Conservation (phyloP, 768 basidiomycete species). For the Boletus sensibilis region DNA sequence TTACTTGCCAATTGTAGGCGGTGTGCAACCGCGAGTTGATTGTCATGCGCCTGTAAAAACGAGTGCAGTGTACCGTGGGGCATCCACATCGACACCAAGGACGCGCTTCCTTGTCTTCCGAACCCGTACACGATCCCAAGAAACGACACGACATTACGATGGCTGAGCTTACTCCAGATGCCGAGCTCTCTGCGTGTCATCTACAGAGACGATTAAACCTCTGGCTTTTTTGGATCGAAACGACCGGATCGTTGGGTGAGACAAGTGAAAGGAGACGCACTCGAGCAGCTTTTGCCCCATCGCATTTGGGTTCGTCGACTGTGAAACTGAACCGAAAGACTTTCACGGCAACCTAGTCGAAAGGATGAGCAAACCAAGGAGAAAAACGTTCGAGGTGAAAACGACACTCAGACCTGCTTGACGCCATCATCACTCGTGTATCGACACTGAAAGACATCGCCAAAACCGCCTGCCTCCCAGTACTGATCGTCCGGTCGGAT, state of each 20-base stretch:
- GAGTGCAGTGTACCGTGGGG: constrained; percentile 3
- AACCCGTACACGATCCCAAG: constrained; percentile 4
- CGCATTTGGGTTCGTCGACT: background rate
- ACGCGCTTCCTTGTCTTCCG: background rate
- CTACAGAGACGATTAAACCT: background rate
- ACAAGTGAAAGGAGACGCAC: background rate
- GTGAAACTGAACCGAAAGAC: constrained; percentile 8
- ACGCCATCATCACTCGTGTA: background rate
- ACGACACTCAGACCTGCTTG: background rate
- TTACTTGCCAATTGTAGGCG: constrained; percentile 7
- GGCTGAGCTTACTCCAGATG: constrained; percentile 3
- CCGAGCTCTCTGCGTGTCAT: constrained; percentile 9
- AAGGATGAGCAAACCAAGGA: background rate
- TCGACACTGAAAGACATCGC: constrained; percentile 6
- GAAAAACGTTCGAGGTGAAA: background rate
- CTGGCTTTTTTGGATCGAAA: background rate
- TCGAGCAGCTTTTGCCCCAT: background rate
- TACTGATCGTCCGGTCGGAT: background rate
- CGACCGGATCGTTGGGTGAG: background rate
- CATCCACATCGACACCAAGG: constrained; percentile 12
- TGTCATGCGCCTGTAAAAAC: background rate
- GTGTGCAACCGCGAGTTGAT: background rate
- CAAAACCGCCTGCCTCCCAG: constrained; percentile 1
- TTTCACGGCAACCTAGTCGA: constrained; percentile 9
- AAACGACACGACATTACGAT: constrained; percentile 5